phyloP scores from a whole-genome alignment of 306 rosid species.

The Amphicarpaea edgeworthii region DNA sequence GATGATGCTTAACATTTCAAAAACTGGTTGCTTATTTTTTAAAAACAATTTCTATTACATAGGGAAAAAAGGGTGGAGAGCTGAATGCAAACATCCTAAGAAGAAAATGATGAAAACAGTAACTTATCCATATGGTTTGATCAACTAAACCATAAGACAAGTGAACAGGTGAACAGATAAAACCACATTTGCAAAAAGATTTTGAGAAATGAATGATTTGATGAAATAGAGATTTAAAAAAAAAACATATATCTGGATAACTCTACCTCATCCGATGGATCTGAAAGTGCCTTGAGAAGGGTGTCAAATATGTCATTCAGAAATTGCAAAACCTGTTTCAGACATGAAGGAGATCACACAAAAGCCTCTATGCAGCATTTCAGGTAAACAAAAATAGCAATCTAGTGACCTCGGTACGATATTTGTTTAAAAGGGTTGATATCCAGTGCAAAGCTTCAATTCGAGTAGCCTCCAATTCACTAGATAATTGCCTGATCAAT shows the following conservation, averaged over 20 bases:
- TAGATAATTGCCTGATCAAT: constrained; percentile 81
- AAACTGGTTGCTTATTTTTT: background rate
- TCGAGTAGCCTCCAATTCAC: constrained; percentile 95
- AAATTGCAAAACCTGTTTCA: constrained; percentile 77
- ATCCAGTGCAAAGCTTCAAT: constrained; percentile 98
- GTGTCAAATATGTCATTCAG: constrained; percentile 82
- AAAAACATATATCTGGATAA: constrained; percentile 41
- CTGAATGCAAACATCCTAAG: background rate
- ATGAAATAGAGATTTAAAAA: background rate
- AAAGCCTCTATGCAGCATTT: constrained; percentile 16
- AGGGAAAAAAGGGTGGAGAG: background rate
- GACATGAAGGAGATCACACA: constrained; percentile 22
- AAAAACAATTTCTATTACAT: background rate
- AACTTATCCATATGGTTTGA: constrained; percentile 13
- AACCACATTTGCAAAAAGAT: constrained; percentile 16
- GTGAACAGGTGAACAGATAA: background rate
- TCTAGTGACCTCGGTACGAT: constrained; percentile 79
- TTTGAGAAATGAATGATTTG: constrained; percentile 26
- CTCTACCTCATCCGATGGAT: constrained; percentile 86
- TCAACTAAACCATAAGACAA: constrained; percentile 3
- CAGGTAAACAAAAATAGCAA: constrained; percentile 18
- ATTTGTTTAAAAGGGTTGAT: constrained; percentile 77
- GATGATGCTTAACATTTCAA: background rate
- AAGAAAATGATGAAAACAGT: constrained; percentile 18
- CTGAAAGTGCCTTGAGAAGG: constrained; percentile 88